Base-by-base conservation (phyloP, 257 asterid genomes). In the Rauvolfia tetraphylla region DNA sequence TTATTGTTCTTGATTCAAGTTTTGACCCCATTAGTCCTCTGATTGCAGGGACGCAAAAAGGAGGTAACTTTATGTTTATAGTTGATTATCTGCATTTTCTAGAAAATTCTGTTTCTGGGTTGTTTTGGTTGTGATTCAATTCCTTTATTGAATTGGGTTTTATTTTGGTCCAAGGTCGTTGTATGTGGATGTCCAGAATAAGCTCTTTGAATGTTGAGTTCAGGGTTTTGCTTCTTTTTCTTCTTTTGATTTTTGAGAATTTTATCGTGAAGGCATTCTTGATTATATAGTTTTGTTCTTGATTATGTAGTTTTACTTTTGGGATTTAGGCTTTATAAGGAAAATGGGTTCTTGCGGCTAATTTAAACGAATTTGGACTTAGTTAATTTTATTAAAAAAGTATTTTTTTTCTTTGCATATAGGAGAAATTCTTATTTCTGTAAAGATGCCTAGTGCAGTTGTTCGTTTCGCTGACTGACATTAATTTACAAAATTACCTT, bases 1-100 rank as follows among this genome's bases (percentile, higher is more conserved):
- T 17, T 33, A 27, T 18, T 14, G 14, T 57, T 57, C 15, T 20
- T 54, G 39, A 38, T 34, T 74, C 75, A 36, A 31, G 62, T 74
- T 63, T 36, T 51, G 23, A 54, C 72, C 69, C 49, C 27, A 1
- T 76, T 67, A 3, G 38, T 36, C 57, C 42, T 56, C 68, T 10
- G 65, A 67, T 59, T 58, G 53, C 76, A 23, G 29, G 22, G 31
- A 13, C 23, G 51, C 63, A 59, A 33, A 25, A 44, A 59, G 42
- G 22, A 78, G 76, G 81, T 78, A 71, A 31, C n/a, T 70, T 77
- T 70, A 0, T 41, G n/a, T 66, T 38, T 57, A 1, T 29, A 7
- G 34, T 27, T 41, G 15, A 25, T 44, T 2, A 12, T 23, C 54
- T 42, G 48, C 17, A 10, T 46, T 67, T 36, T 56, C 34, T 29